These are phyloP conservation scores for Geranium brycei DNA, from an alignment of 345 rosid species.

Conservation along the genomic window DNA sequence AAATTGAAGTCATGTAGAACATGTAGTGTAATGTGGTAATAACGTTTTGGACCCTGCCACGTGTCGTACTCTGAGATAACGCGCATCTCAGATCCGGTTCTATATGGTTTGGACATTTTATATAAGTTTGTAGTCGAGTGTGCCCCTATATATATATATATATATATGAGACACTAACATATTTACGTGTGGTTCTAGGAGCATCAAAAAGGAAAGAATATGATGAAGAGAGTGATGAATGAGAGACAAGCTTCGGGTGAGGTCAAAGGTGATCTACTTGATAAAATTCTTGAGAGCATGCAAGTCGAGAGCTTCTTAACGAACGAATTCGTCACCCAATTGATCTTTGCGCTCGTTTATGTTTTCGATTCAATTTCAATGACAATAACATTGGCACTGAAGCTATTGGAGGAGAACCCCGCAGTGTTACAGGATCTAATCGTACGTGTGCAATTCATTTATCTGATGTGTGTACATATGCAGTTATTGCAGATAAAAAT, in stretches of 20 bases:
- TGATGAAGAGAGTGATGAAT: constrained; percentile 1
- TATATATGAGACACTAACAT: too few relatives aligned
- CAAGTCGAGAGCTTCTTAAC: constrained; percentile 15
- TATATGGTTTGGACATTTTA: too few relatives aligned
- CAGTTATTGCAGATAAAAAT: not conserved
- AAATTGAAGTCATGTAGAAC: too few relatives aligned
- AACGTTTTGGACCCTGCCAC: too few relatives aligned
- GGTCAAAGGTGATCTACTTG: constrained; percentile 12
- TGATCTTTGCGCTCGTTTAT: constrained; percentile 8
- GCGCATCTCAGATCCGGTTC: too few relatives aligned
- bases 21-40: too few relatives aligned
- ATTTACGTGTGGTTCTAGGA: constrained; percentile 2
- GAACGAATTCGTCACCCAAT: constrained; percentile 11
- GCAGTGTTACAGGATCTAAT: constrained; percentile 18
- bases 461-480: too few relatives aligned
- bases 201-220: not conserved
- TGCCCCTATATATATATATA: too few relatives aligned
- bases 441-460: constrained; percentile 3
- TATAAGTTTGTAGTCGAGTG: too few relatives aligned
- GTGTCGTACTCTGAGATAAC: too few relatives aligned
- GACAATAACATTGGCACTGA: constrained; percentile 8
- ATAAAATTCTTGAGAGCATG: constrained; percentile 13
- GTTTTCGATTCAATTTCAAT: constrained; percentile 14
- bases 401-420: constrained; percentile 20
- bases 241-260: constrained; percentile 9